phyloP scores from a whole-genome alignment of 75 land plant genomes.

The Ceratopteris richardii region DNA sequence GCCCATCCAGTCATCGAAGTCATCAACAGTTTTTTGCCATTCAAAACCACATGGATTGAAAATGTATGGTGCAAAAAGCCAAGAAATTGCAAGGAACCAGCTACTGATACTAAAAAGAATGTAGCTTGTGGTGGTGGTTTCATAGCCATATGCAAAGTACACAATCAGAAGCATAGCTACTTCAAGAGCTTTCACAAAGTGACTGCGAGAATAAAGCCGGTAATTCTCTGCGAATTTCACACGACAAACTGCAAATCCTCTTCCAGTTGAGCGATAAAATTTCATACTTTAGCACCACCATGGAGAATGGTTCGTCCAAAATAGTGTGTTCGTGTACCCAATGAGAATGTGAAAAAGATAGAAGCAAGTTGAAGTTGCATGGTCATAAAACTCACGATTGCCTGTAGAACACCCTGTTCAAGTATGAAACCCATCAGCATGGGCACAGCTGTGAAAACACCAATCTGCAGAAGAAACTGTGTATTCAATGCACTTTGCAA shows the following conservation, averaged over 20 bases:
- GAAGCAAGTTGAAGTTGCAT: constrained; percentile 49
- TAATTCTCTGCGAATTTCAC: constrained; percentile 88
- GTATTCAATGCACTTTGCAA: constrained; percentile 66
- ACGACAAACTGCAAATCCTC: constrained; percentile 41
- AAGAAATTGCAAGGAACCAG: constrained; percentile 92
- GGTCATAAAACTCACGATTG: constrained; percentile 39
- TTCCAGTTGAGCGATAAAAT: constrained; percentile 76
- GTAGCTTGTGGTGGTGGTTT: constrained; percentile 33
- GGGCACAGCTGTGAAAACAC: constrained; percentile 92
- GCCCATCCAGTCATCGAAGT: constrained; percentile 91
- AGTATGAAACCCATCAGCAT: constrained; percentile 78
- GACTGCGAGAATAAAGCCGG: constrained; percentile 90
- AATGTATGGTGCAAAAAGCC: constrained; percentile 96
- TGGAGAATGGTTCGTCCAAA: constrained; percentile 43
- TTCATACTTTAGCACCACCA: constrained; percentile 81
- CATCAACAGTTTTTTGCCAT: constrained; percentile 99
- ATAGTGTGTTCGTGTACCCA: constrained; percentile 12
- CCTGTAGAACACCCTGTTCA: constrained; percentile 74
- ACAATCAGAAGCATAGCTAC: constrained; percentile 76
- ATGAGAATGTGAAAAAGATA: constrained; percentile 11
- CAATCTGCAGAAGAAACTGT: constrained; percentile 84
- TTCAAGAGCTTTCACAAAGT: constrained; percentile 94
- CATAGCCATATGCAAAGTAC: constrained; percentile 80
- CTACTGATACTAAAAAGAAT: constrained; percentile 71
- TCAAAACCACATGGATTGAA: constrained; percentile 98